Conservation (phyloP, 176 grass and related monocot species). For the Avena atlantica region DNA sequence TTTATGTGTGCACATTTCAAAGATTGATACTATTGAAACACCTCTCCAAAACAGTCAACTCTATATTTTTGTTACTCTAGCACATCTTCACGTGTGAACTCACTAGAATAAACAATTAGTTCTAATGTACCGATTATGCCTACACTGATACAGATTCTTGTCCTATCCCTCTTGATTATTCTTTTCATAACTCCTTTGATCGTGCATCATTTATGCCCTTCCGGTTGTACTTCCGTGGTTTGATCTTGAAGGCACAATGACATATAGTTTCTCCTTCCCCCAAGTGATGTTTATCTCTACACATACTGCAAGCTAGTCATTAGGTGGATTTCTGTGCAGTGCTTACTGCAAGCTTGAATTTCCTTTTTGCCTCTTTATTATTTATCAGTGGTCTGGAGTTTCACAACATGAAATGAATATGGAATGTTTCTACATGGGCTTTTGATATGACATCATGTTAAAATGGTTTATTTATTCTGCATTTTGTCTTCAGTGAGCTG, state of each 20-base stretch:
- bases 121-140: not conserved
- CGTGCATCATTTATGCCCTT: not conserved
- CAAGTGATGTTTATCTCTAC: not conserved
- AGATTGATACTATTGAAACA: slow-evolving; percentile 1
- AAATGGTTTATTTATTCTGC: slow-evolving; percentile 18
- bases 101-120: slow-evolving; percentile 1
- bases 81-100: slow-evolving; percentile 18
- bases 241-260: not conserved
- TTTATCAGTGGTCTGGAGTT: slow-evolving; percentile 1
- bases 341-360: not conserved
- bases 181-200: slow-evolving; percentile 24
- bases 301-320: not conserved
- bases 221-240: not conserved
- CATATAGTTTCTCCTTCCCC: not conserved
- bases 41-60: not conserved
- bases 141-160: not conserved
- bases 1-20: not conserved
- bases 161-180: not conserved
- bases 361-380: not conserved
- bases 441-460: slow-evolving; percentile 6
- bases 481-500: not conserved
- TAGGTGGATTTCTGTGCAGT: slow-evolving; percentile 10
- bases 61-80: slow-evolving; percentile 27
- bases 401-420: not conserved
- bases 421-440: not conserved